These are phyloP conservation scores for Kalmusia sp. DNA, from an alignment of 2,329 filamentous ascomycete species.

Conservation along the genomic window DNA sequence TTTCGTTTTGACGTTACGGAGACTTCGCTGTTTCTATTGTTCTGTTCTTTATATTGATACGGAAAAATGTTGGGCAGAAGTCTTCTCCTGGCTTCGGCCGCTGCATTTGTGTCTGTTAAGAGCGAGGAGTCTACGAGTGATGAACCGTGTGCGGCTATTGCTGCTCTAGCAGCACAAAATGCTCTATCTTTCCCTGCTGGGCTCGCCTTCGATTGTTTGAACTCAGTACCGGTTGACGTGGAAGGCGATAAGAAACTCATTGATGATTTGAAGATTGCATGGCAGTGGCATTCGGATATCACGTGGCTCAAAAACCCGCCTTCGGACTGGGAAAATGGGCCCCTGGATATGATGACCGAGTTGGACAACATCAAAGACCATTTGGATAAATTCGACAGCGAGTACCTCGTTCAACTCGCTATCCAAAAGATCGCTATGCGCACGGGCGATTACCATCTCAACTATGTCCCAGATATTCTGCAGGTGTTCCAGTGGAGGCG, in stretches of 20 bases:
- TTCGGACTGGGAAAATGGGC: conserved; percentile 38
- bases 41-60: not conserved
- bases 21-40: not conserved
- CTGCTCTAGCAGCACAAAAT: conserved; percentile 9
- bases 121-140: conserved; percentile 6
- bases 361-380: conserved; percentile 40
- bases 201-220: conserved; percentile 34
- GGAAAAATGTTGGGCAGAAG: not conserved
- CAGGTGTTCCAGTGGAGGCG: conserved; percentile 29
- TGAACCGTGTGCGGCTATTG: conserved; percentile 29
- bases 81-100: conserved; percentile 21
- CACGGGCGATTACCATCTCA: conserved; percentile 36
- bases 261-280: conserved; percentile 35
- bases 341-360: conserved; percentile 42
- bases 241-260: conserved; percentile 33
- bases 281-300: conserved; percentile 47
- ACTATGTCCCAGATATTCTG: conserved; percentile 36
- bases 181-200: conserved; percentile 22
- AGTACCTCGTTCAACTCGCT: conserved; percentile 47
- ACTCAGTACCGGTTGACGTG: conserved; percentile 40
- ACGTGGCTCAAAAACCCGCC: conserved; percentile 44
- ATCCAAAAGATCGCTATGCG: conserved; percentile 32
- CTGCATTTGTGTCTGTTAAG: conserved; percentile 20
- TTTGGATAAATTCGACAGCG: conserved; percentile 37
- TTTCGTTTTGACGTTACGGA: not conserved